Percentiles rank a stretch among this genome's conserved stretches.
phyloP scores from a whole-genome alignment of 1,284 basidiomycete genomes.

The Trichosporon ovoides region DNA sequence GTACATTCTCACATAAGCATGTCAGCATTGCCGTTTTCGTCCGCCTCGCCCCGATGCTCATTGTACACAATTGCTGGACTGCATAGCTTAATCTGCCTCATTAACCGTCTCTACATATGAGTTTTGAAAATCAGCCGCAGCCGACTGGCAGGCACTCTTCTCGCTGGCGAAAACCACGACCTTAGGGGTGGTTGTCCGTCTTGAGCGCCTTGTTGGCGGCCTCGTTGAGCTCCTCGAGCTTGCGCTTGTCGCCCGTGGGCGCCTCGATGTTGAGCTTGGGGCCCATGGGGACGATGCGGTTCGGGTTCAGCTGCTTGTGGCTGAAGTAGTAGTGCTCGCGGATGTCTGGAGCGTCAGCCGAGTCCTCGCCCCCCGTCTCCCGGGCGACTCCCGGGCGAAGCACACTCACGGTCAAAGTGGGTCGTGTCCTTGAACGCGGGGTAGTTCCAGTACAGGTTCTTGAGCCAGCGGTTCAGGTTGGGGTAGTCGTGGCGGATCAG shows the following conservation, averaged over 20 bases:
- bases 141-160: too few species aligned
- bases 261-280: slow-evolving; percentile 67
- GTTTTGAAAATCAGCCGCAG: too few species aligned
- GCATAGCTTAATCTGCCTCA: too few species aligned
- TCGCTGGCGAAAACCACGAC: too few species aligned
- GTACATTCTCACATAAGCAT: neutral
- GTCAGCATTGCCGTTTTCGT: neutral
- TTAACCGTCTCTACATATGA: too few species aligned
- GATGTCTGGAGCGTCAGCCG: slow-evolving; percentile 58
- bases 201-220: neutral
- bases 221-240: slow-evolving; percentile 12
- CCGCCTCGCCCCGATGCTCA: neutral
- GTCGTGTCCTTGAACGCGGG: slow-evolving; percentile 83
- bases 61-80: too few species aligned
- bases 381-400: too few species aligned
- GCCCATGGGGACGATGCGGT: slow-evolving; percentile 67
- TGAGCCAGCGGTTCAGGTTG: slow-evolving; percentile 72
- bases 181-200: too few species aligned
- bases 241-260: slow-evolving; percentile 41
- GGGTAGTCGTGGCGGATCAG: slow-evolving; percentile 68
- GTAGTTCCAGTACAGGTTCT: slow-evolving; percentile 85
- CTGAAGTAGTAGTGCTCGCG: slow-evolving; percentile 70
- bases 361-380: too few species aligned
- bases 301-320: slow-evolving; percentile 61
- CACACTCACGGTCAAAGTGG: slow-evolving; percentile 58